Conservation (phyloP, 2,329 filamentous ascomycete species). For the Didymellaceae sp. region DNA sequence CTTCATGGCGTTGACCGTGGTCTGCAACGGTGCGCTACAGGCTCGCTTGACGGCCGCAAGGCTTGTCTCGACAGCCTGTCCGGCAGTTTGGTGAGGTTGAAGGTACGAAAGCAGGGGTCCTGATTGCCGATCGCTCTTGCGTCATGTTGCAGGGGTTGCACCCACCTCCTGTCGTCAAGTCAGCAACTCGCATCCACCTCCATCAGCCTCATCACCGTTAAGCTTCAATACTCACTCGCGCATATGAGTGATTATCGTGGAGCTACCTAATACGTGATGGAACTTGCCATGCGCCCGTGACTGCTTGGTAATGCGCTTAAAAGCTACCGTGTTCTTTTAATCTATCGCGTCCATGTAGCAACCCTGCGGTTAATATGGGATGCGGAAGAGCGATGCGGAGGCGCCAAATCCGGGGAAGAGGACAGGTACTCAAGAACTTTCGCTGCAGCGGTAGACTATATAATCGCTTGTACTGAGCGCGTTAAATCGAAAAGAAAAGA, state of each 20-base stretch:
- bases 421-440: conserved; percentile 3
- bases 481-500: background rate
- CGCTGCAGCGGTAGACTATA: background rate
- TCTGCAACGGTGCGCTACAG: background rate
- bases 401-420: conserved; percentile 6
- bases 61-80: conserved; percentile 12
- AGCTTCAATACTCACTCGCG: no score
- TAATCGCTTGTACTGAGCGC: no score
- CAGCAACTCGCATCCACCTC: no score
- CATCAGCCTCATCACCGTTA: no score
- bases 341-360: background rate
- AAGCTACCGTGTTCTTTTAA: conserved; percentile 14
- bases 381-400: conserved; percentile 1
- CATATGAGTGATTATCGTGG: no score
- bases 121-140: conserved; percentile 15
- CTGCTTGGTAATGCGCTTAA: background rate
- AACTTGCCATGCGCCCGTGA: no score
- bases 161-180: no score
- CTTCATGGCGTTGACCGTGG: conserved; percentile 5
- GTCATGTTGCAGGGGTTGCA: conserved; percentile 3
- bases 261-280: no score
- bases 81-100: conserved; percentile 4
- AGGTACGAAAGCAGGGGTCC: conserved; percentile 9
- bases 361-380: conserved; percentile 13
- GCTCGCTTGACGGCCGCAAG: conserved; percentile 5